Conservation (phyloP, 345 rosid genomes). For the Iberis pinnata region DNA sequence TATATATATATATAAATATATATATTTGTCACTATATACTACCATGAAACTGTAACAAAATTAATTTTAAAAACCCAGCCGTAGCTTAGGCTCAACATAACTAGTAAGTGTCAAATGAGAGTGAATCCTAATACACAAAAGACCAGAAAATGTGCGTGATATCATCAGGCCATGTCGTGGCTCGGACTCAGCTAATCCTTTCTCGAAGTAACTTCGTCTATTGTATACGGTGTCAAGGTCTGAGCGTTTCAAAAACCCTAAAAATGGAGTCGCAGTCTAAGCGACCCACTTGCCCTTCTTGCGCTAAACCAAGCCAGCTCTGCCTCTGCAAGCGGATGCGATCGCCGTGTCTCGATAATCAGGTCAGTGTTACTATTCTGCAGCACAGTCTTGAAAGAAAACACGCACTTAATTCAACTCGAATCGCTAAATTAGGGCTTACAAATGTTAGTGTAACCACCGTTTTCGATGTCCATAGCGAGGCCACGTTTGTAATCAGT, state of each 20-base stretch:
- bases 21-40: too few species aligned
- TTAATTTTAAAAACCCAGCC: too few species aligned
- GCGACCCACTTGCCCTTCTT: conserved; percentile 59
- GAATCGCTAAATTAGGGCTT: conserved; percentile 70
- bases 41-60: too few species aligned
- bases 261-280: conserved; percentile 46
- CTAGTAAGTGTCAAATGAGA: too few species aligned
- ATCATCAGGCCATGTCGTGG: conserved; percentile 21
- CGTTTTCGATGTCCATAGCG: conserved; percentile 54
- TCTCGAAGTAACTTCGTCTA: conserved; percentile 11
- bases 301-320: conserved; percentile 55
- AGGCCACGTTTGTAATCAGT: conserved; percentile 47
- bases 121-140: too few species aligned
- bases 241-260: conserved; percentile 30
- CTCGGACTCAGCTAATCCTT: conserved; percentile 26
- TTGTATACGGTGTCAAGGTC: conserved; percentile 18
- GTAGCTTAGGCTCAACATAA: too few species aligned
- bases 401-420: conserved; percentile 71
- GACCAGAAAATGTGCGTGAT: neutral
- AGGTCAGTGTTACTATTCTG: conserved; percentile 66
- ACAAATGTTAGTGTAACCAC: conserved; percentile 43
- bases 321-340: conserved; percentile 62
- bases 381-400: conserved; percentile 70
- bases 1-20: too few species aligned
- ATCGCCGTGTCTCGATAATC: conserved; percentile 43